Base-by-base conservation (phyloP, 2,329 filamentous ascomycete species). In the Cryphonectria parasitica region DNA sequence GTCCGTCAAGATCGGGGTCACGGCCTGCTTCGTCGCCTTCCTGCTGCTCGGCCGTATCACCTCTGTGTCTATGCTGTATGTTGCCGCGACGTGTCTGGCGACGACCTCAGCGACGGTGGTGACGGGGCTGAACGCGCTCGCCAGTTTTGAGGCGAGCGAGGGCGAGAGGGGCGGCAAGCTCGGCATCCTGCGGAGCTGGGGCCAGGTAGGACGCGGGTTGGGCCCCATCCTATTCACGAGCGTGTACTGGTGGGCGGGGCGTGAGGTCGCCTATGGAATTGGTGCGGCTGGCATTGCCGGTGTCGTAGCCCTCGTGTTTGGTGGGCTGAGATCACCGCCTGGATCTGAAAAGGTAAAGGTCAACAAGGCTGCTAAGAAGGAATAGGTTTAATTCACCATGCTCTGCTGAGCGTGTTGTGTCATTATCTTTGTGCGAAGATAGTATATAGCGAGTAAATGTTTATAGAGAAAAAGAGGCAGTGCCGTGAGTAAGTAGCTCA, bases 161-260 rank as follows among this genome's bases (percentile, higher is more conserved):
- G 88, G 87, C 52, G 95, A 98, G 82, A 87, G 95, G 56, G 96
- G 96, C 3, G 90, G 90, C 63, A 97, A 97, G 78, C 83, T 99
- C 66, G 96, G 96, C 3, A 91, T 93, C 70, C 86, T 98, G 75
- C 87, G 96, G 39, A 89, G 87, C 75, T 90, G 86, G 90, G 95
- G 96, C 7, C 96, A 99, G 84, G 87, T 95, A 4, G 96, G 96
- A 2, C 88, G 96, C 45, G 94, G 95, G 0, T 80, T 97, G 15
- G 96, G 96, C 0, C 96, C 96, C 0, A 80, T 99, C 5, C 82
- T 97, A 49, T 99, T 99, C 79, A 98, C 96, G 73, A 94, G 93
- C 64, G 85, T 99, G 69, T 99, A 99, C 83, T 99, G 96, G 96
- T 99, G 96, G 96, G 95, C 94, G 8, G 96, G 96, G 0, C 86